Percentiles rank a stretch among this genome's conserved stretches.
These are phyloP conservation scores for Ceratobasidium sp. DNA, from an alignment of 1,284 basidiomycete species.

Conservation along the genomic window DNA sequence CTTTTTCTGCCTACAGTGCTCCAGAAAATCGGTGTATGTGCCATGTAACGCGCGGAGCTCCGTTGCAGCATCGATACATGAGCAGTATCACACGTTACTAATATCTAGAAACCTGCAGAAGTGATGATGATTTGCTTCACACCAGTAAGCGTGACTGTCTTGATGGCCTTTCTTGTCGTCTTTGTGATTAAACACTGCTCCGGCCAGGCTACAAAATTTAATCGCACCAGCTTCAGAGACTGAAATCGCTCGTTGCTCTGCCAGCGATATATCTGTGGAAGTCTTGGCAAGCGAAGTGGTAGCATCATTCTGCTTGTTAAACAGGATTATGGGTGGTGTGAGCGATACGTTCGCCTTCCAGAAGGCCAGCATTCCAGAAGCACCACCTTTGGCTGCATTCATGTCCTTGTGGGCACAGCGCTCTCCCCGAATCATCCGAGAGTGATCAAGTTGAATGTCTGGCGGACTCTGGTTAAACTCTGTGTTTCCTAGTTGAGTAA, in stretches of 20 bases:
- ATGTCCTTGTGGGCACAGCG: no score
- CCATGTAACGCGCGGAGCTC: constrained; percentile 1
- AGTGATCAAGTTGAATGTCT: not conserved
- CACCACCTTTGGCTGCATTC: no score
- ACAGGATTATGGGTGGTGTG: constrained; percentile 49
- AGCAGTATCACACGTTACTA: constrained; percentile 24
- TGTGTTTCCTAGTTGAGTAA: not conserved
- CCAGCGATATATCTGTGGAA: constrained; percentile 18
- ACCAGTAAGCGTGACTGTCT: constrained; percentile 48
- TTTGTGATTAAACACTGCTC: constrained; percentile 53
- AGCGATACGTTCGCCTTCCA: constrained; percentile 29
- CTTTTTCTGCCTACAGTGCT: no score
- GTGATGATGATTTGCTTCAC: constrained; percentile 39
- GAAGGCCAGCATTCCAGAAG: constrained; percentile 45
- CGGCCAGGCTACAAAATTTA: constrained; percentile 53
- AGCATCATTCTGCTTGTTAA: constrained; percentile 53
- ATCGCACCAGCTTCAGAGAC: constrained; percentile 49
- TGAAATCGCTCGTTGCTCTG: not conserved
- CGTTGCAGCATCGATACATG: constrained; percentile 9
- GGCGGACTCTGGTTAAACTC: not conserved
- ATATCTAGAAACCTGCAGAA: not conserved
- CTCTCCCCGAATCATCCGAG: constrained; percentile 9
- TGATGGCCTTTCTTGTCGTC: constrained; percentile 56
- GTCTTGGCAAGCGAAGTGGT: not conserved
- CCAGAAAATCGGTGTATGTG: constrained; percentile 17